These are phyloP conservation scores for Chlamydomonas schloesseri DNA, from an alignment of 139 green algal species.

Conservation along the genomic window DNA sequence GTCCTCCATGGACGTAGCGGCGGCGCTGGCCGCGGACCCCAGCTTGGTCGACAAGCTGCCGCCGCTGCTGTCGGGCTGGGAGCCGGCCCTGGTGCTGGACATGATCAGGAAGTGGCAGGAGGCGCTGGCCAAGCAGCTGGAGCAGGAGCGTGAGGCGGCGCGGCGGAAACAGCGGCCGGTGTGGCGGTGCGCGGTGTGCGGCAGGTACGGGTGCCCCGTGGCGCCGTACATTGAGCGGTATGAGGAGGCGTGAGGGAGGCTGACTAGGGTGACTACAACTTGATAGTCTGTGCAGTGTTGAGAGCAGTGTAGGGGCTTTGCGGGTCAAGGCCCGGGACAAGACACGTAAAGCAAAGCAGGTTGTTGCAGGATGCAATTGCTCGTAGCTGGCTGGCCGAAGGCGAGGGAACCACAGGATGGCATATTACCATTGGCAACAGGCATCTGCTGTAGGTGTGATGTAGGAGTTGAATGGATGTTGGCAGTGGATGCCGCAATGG, in stretches of 20 bases:
- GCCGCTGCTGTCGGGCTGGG: neutral
- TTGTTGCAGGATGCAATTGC: too few species aligned
- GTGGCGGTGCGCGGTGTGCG: conserved; percentile 55
- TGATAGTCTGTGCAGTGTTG: too few species aligned
- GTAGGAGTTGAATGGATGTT: too few species aligned
- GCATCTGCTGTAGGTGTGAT: too few species aligned
- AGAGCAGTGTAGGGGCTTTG: too few species aligned
- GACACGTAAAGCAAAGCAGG: too few species aligned
- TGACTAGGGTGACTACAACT: neutral
- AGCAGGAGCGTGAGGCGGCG: conserved; percentile 47
- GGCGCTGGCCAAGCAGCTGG: conserved; percentile 38
- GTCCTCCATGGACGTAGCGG: conserved; percentile 24
- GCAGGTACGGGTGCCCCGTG: conserved; percentile 56
- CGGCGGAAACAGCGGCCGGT: conserved; percentile 47
- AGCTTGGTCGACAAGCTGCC: conserved; percentile 16
- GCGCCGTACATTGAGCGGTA: conserved; percentile 65
- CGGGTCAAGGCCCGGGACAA: too few species aligned
- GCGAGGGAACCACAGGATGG: too few species aligned
- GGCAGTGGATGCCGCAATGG: too few species aligned
- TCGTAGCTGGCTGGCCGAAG: too few species aligned
- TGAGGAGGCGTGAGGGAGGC: conserved; percentile 24
- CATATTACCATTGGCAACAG: too few species aligned
- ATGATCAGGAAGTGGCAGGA: conserved; percentile 58
- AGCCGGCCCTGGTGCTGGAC: conserved; percentile 4
- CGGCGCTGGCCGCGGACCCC: conserved; percentile 29